These are phyloP conservation scores for Scedosporium dehoogii DNA, from an alignment of 2,329 filamentous ascomycete genomes.

Conservation along the genomic window DNA sequence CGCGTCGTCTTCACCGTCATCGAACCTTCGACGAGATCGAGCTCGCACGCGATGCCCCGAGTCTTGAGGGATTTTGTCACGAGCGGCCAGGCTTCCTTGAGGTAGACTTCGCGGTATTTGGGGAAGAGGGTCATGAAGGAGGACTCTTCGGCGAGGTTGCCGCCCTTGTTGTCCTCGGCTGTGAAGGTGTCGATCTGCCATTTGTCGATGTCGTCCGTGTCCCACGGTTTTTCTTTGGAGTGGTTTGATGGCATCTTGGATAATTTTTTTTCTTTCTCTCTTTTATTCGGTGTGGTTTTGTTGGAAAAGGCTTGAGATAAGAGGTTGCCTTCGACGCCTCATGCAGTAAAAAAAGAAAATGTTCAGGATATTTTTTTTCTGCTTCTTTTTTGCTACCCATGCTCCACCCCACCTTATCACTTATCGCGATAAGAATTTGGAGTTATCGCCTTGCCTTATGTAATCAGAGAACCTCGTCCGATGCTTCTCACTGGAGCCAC, in stretches of 20 bases:
- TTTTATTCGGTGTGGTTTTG: background rate
- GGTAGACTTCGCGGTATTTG: constrained; percentile 90
- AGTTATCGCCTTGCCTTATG: background rate
- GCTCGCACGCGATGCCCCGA: constrained; percentile 76
- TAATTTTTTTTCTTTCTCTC: background rate
- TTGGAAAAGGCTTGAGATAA: background rate
- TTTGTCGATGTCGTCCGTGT: constrained; percentile 94
- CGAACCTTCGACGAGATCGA: constrained; percentile 89
- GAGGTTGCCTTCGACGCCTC: constrained; percentile 14
- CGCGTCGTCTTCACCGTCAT: constrained; percentile 96
- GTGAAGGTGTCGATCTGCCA: constrained; percentile 89
- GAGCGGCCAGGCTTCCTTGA: constrained; percentile 87
- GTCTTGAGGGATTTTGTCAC: constrained; percentile 83
- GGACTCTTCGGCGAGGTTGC: constrained; percentile 86
- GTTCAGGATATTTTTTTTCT: constrained; percentile 3
- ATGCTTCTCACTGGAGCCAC: background rate
- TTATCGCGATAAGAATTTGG: background rate
- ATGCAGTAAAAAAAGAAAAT: constrained; percentile 7
- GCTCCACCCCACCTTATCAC: constrained; percentile 2
- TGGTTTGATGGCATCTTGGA: constrained; percentile 74
- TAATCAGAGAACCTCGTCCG: background rate
- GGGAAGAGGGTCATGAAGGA: constrained; percentile 83
- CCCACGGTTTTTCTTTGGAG: constrained; percentile 87
- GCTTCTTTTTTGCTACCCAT: background rate
- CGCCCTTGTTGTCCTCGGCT: constrained; percentile 72